Conservation (phyloP, 495 filamentous ascomycete genomes). For the Pseudevernia furfuracea region DNA sequence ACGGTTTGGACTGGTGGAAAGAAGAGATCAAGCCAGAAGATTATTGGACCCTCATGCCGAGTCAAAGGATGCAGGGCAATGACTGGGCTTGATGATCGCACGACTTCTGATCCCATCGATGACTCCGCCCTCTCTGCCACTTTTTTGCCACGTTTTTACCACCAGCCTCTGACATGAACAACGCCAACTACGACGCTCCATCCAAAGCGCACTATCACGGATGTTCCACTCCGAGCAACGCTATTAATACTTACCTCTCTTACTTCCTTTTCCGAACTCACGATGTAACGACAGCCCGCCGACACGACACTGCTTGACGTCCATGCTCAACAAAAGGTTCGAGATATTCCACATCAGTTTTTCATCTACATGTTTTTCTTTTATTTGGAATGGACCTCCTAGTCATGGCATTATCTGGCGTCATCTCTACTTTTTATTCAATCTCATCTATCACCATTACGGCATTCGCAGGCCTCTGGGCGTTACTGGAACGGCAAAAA, state of each 20-base stretch:
- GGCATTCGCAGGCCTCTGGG: neutral
- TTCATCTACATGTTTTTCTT: neutral
- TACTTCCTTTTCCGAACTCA: neutral
- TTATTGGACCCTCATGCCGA: slow-evolving; percentile 6
- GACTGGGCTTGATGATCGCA: slow-evolving; percentile 1
- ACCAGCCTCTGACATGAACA: neutral
- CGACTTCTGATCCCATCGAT: neutral
- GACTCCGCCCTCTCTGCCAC: slow-evolving; percentile 1
- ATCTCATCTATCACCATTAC: neutral
- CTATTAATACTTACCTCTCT: neutral
- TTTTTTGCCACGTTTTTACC: neutral
- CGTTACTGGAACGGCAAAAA: neutral
- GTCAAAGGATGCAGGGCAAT: slow-evolving; percentile 1
- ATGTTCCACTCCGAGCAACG: neutral
- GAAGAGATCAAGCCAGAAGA: slow-evolving; percentile 16
- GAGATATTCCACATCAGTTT: neutral
- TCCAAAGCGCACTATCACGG: neutral
- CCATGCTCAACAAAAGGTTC: neutral
- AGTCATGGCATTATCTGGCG: neutral
- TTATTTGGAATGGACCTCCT: neutral
- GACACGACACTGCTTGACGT: neutral
- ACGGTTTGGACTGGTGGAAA: slow-evolving; percentile 2
- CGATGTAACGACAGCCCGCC: neutral
- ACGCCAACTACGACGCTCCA: neutral
- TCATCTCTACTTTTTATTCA: neutral